Percentiles rank a stretch among this genome's conserved stretches.
phyloP scores from a whole-genome alignment of 2,329 filamentous ascomycete genomes.

The Clarireedia sp. region DNA sequence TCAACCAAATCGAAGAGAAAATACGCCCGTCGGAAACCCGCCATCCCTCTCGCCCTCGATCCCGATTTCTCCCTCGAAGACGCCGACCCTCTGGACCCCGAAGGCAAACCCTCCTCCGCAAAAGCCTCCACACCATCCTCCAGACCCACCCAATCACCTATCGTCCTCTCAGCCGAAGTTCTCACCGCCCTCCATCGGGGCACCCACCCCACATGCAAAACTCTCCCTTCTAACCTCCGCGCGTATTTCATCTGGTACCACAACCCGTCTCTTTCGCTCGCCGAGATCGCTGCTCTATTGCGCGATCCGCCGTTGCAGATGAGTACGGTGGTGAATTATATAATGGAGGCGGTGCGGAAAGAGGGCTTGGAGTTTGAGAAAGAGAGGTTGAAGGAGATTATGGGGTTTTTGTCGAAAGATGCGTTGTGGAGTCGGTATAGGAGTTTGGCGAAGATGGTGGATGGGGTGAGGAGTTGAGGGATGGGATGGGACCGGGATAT shows the following conservation, averaged over 20 bases:
- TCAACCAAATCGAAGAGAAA: background rate
- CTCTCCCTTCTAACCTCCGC: constrained; percentile 35
- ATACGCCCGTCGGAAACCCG: background rate
- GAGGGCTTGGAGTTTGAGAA: constrained; percentile 45
- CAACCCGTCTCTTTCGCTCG: constrained; percentile 40
- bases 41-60: constrained; percentile 24
- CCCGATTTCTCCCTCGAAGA: constrained; percentile 10
- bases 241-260: constrained; percentile 59
- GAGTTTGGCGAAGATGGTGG: background rate
- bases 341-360: constrained; percentile 45
- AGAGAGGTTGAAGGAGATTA: constrained; percentile 39
- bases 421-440: constrained; percentile 1
- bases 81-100: background rate
- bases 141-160: constrained; percentile 7
- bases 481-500: too few relatives aligned
- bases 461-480: background rate
- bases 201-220: constrained; percentile 11
- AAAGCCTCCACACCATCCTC: background rate
- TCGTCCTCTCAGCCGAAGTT: constrained; percentile 21
- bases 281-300: constrained; percentile 46
- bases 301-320: constrained; percentile 51
- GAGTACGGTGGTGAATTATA: constrained; percentile 49
- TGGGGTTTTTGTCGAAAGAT: constrained; percentile 3
- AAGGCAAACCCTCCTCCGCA: background rate
- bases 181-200: constrained; percentile 18